Percentiles rank a stretch among this genome's conserved stretches.
Evolutionary conservation across 441 rosid genomes (phyloP).

Genomic region (Kokia cookei): DNA sequence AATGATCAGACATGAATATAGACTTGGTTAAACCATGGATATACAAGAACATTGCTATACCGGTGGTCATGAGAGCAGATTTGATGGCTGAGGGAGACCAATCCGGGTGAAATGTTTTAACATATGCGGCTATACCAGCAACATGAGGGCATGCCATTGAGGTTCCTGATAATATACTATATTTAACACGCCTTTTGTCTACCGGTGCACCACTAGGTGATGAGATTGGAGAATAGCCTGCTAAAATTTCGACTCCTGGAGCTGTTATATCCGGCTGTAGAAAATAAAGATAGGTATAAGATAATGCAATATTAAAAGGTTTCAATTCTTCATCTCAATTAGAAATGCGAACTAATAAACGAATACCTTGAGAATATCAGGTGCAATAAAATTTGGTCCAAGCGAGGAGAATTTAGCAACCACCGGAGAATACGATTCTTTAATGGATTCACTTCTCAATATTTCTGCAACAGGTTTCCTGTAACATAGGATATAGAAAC

Average conservation of each 20-base stretch:
- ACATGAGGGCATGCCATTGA: slow-evolving; percentile 56
- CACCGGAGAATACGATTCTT: slow-evolving; percentile 16
- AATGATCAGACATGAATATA: background rate
- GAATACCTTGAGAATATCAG: slow-evolving; percentile 44
- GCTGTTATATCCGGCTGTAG: slow-evolving; percentile 48
- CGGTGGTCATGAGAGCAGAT: slow-evolving; percentile 58
- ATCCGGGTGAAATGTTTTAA: slow-evolving; percentile 37
- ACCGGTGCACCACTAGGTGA: background rate
- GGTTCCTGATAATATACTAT: slow-evolving; percentile 34
- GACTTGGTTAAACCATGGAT: background rate
- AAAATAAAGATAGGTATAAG: background rate
- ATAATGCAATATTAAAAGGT: too few relatives aligned
- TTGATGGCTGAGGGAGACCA: slow-evolving; percentile 52
- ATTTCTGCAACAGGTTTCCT: slow-evolving; percentile 63
- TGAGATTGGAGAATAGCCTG: slow-evolving; percentile 33
- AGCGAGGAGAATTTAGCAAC: slow-evolving; percentile 26
- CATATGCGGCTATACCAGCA: slow-evolving; percentile 42
- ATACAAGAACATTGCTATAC: slow-evolving; percentile 16
- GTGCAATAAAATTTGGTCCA: slow-evolving; percentile 15
- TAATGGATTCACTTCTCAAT: slow-evolving; percentile 16
- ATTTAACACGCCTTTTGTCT: slow-evolving; percentile 14
- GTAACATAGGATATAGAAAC: background rate
- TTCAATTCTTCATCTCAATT: too few relatives aligned
- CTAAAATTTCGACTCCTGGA: slow-evolving; percentile 49
- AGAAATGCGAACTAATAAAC: background rate